A percentile compares a stretch with the other conserved stretches of the same genome.
Evolutionary conservation across 306 rosid genomes (phyloP).

Genomic region (Cicer yamashitae): DNA sequence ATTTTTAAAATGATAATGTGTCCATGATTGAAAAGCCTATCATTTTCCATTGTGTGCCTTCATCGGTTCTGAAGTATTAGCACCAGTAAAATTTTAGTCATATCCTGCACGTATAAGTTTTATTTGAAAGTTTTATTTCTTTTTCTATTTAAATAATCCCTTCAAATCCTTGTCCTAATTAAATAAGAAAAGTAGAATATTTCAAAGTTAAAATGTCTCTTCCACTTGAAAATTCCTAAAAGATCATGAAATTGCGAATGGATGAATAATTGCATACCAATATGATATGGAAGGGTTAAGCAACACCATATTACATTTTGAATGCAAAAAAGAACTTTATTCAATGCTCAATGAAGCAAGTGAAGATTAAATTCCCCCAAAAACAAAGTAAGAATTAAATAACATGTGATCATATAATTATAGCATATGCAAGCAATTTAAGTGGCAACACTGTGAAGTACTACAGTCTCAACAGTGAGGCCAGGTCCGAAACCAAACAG

Average conservation of each 20-base stretch:
- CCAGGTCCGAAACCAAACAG: conserved; percentile 47
- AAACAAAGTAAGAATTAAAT: background rate
- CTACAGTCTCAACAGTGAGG: conserved; percentile 45
- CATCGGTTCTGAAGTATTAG: background rate
- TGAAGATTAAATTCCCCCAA: background rate
- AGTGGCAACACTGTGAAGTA: conserved; percentile 38
- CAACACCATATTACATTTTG: background rate
- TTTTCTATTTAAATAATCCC: background rate
- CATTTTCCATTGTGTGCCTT: background rate
- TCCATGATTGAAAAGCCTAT: background rate
- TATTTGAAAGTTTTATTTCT: background rate
- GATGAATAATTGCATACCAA: conserved; percentile 1
- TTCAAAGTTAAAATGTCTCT: background rate
- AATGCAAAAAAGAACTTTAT: conserved; percentile 1
- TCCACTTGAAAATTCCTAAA: background rate
- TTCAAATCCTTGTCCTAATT: background rate
- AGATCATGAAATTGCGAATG: background rate
- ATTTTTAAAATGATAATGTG: background rate
- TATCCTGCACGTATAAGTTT: background rate
- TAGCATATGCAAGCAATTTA: conserved; percentile 10
- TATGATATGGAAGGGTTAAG: conserved; percentile 3
- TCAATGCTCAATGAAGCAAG: conserved; percentile 14
- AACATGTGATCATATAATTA: background rate
- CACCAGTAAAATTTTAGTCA: background rate
- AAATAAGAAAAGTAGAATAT: background rate